Conservation (phyloP, 2,329 filamentous ascomycete genomes). For the Aspergillus brasiliensis region DNA sequence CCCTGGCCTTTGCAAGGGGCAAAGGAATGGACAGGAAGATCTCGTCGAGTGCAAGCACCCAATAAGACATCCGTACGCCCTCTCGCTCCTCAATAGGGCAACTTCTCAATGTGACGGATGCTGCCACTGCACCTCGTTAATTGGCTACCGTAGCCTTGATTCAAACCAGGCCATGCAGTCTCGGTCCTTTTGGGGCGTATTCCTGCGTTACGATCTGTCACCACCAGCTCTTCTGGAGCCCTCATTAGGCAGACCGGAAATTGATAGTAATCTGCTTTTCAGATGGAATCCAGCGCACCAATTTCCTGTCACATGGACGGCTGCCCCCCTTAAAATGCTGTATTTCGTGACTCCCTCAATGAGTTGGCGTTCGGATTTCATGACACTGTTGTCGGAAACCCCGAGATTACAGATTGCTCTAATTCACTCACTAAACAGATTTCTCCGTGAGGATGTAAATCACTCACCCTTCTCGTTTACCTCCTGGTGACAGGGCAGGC, state of each 20-base stretch:
- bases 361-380: not conserved
- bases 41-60: slow-evolving; percentile 8
- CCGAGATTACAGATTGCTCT: not conserved
- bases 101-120: slow-evolving; percentile 11
- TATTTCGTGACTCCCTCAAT: not conserved
- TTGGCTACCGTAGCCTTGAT: slow-evolving; percentile 8
- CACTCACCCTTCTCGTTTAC: too few relatives aligned
- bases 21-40: slow-evolving; percentile 10
- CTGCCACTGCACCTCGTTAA: slow-evolving; percentile 5
- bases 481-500: not conserved
- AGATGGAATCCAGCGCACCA: not conserved
- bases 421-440: not conserved
- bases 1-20: slow-evolving; percentile 13
- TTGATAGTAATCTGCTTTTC: not conserved
- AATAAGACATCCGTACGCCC: slow-evolving; percentile 14
- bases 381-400: not conserved
- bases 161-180: not conserved
- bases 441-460: not conserved
- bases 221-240: slow-evolving; percentile 1
- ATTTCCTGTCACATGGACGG: not conserved
- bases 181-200: not conserved
- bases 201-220: slow-evolving; percentile 1
- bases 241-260: not conserved
- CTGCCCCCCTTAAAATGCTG: not conserved
- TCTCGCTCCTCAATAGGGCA: slow-evolving; percentile 9